phyloP scores from a whole-genome alignment of 73 alveolate genomes.

The Tetrahymena malaccensis region DNA sequence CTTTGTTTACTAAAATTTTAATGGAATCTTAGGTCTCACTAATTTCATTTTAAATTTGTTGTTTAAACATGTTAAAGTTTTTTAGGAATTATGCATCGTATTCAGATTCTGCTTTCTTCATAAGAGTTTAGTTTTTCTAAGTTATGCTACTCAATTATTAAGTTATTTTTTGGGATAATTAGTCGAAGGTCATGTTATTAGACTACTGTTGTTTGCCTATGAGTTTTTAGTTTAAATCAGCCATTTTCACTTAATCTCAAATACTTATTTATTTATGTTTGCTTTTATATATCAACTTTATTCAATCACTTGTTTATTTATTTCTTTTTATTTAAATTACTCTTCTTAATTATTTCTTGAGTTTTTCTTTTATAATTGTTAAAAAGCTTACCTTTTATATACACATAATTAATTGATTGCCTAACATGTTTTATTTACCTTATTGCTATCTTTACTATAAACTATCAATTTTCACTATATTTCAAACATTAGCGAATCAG shows the following conservation, averaged over 20 bases:
- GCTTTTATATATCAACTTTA: background rate
- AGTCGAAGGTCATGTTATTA: background rate
- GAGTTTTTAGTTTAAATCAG: background rate
- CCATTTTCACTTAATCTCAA: background rate
- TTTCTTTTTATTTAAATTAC: background rate
- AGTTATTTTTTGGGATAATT: background rate
- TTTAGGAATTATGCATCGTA: background rate
- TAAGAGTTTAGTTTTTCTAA: background rate
- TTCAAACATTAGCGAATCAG: background rate
- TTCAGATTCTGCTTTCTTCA: background rate
- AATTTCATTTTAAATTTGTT: background rate
- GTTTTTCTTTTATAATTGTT: background rate
- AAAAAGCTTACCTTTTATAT: background rate
- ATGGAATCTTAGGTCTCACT: background rate
- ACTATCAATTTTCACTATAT: background rate
- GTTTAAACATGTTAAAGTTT: background rate
- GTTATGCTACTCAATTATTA: background rate
- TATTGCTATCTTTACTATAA: background rate
- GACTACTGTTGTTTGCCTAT: background rate
- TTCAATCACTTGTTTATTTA: background rate
- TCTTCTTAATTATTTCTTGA: background rate
- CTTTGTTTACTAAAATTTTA: background rate
- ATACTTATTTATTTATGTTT: background rate
- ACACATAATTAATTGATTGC: background rate
- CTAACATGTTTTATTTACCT: background rate